Base-by-base conservation (phyloP, 2,329 filamentous ascomycete genomes). In the Neonectria hederae region DNA sequence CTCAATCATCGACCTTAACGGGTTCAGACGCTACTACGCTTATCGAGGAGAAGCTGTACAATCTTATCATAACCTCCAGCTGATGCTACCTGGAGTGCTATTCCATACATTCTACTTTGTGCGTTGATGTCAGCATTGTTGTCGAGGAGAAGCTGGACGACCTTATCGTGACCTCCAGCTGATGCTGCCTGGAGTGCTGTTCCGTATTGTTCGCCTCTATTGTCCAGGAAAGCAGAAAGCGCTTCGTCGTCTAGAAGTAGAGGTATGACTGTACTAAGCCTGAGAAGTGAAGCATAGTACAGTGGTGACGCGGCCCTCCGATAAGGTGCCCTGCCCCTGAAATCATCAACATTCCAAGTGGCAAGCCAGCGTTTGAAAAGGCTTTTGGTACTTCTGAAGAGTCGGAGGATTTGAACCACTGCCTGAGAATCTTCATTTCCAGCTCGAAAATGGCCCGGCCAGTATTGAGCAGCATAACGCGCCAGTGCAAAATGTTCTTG, bases 281-380 rank as follows among this genome's bases (percentile, higher is more conserved):
- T 30, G 19, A 63, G 30, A 19, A 48, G 21, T 9, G 48, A 58
- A 35, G 53, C 45, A 49, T 53, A 58, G 49, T 53, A 62, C 4
- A 63, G 6, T 3, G 17, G 48, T 14, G 9, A 3, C 30, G n/a
- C 8, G 8, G 19, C 19, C 4, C 19, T 35, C 17, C n/a, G 8
- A 21, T 8, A 11, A 45, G 21, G 10, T 24, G 24, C 24, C 17
- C 26, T 14, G 8, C 48, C 35, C 14, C 4, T 19, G 10, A 8
- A 13, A 17, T 10, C 4, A 38, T 28, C 14, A 35, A 40, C 3
- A 30, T 49, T 26, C 26, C 3, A n/a, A 3, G 19, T 30, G 6
- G n/a, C 7, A 19, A 24, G 5, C 45, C n/a, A 28, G 13, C 7
- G n/a, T 26, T 24, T 3, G 17, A 62, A 51, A 4, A 22, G 19